Evolutionary conservation across 352 stramenopile genomes (phyloP).

Genomic region (Blastocystis sp.): DNA sequence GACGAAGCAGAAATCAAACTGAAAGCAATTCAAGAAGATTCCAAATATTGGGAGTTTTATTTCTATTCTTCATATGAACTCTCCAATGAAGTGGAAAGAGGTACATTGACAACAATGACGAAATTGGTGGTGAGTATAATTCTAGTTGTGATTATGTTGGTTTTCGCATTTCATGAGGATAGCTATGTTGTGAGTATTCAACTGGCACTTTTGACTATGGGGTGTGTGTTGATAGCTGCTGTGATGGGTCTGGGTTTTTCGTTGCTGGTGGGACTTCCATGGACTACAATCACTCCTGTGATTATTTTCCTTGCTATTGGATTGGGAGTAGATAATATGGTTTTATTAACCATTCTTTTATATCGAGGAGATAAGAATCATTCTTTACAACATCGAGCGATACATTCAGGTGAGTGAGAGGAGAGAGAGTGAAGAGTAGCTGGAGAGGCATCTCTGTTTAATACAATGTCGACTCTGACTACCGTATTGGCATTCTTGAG

Average conservation of each 20-base stretch:
- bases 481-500: slow-evolving; percentile 55
- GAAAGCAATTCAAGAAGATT: neutral
- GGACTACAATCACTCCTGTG: slow-evolving; percentile 57
- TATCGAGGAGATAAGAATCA: slow-evolving; percentile 9
- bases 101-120: slow-evolving; percentile 25
- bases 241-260: slow-evolving; percentile 59
- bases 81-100: slow-evolving; percentile 48
- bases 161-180: slow-evolving; percentile 39
- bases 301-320: slow-evolving; percentile 47
- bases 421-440: neutral
- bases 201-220: neutral
- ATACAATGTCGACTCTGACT: slow-evolving; percentile 35
- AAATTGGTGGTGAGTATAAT: slow-evolving; percentile 48
- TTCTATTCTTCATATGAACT: neutral
- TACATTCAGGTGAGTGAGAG: neutral
- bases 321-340: slow-evolving; percentile 57
- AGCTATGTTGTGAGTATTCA: neutral
- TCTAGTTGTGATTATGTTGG: slow-evolving; percentile 43
- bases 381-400: neutral
- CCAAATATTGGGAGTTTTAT: slow-evolving; percentile 26
- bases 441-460: slow-evolving; percentile 21
- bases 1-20: neutral
- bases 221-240: slow-evolving; percentile 9
- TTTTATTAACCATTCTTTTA: slow-evolving; percentile 40
- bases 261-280: slow-evolving; percentile 22